Conservation (phyloP, 257 asterid genomes). For the Scutellaria minor region DNA sequence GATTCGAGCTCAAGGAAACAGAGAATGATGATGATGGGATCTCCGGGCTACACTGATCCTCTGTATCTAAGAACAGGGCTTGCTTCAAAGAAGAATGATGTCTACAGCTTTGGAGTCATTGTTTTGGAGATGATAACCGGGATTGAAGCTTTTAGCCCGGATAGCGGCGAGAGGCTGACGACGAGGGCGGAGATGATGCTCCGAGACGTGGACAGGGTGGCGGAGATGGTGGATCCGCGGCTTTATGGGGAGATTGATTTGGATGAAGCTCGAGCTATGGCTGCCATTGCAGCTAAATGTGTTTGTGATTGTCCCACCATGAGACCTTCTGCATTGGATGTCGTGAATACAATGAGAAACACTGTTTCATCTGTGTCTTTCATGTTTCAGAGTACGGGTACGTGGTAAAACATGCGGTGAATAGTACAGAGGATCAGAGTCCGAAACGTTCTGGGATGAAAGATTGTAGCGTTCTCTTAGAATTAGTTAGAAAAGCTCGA, state of each 20-base stretch:
- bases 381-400: neutral
- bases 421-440: too few species aligned
- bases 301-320: slow-evolving; percentile 48
- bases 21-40: slow-evolving; percentile 53
- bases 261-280: slow-evolving; percentile 61
- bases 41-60: slow-evolving; percentile 85
- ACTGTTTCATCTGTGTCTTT: slow-evolving; percentile 35
- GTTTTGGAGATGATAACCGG: slow-evolving; percentile 74
- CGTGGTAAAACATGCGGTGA: neutral
- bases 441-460: too few species aligned
- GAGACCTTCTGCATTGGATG: slow-evolving; percentile 64
- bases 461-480: too few species aligned
- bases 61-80: slow-evolving; percentile 67
- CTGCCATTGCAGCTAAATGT: slow-evolving; percentile 53
- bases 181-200: slow-evolving; percentile 47
- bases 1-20: slow-evolving; percentile 27
- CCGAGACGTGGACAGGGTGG: slow-evolving; percentile 45
- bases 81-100: slow-evolving; percentile 68
- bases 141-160: slow-evolving; percentile 51
- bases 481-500: too few species aligned
- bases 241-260: slow-evolving; percentile 43
- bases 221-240: slow-evolving; percentile 60
- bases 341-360: slow-evolving; percentile 43
- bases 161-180: slow-evolving; percentile 53
- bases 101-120: slow-evolving; percentile 67